Percentiles rank a stretch among this genome's conserved stretches.
Evolutionary conservation across 345 rosid species (phyloP).

Genomic region (Bruguiera sexangula): DNA sequence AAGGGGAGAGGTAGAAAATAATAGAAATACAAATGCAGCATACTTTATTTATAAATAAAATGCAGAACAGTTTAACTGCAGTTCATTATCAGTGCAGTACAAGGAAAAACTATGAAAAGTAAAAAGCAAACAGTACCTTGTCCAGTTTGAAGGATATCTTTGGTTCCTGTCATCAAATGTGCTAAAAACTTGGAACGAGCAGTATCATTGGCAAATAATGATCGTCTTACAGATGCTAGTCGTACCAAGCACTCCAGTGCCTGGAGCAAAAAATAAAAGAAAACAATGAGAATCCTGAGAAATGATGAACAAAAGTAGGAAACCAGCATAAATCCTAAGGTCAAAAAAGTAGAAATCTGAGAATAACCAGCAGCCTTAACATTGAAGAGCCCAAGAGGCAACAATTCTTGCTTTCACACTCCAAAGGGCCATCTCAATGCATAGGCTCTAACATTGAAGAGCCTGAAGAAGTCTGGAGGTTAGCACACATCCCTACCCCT

Average conservation of each 20-base stretch:
- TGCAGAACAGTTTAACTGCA: not conserved
- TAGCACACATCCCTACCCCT: too few species aligned
- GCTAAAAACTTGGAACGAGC: constrained; percentile 89
- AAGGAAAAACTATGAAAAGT: constrained; percentile 3
- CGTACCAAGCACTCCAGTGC: constrained; percentile 99
- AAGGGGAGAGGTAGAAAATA: too few species aligned
- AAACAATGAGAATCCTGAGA: constrained; percentile 6
- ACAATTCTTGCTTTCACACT: too few species aligned
- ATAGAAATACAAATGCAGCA: too few species aligned
- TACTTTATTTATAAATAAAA: too few species aligned
- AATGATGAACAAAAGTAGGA: constrained; percentile 4
- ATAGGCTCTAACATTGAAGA: too few species aligned
- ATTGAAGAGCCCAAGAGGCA: too few species aligned
- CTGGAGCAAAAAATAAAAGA: constrained; percentile 33
- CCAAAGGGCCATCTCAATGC: too few species aligned
- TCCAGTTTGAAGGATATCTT: constrained; percentile 91
- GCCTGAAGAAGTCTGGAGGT: too few species aligned
- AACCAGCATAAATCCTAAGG: not conserved
- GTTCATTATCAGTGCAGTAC: not conserved
- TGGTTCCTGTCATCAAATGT: constrained; percentile 93
- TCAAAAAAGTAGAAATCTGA: not conserved
- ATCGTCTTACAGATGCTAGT: constrained; percentile 88
- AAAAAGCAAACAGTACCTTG: constrained; percentile 44
- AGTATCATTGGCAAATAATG: constrained; percentile 81
- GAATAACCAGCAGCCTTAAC: too few species aligned